Conservation (phyloP, 106 monocot species). For the Dioscorea dumetorum region DNA sequence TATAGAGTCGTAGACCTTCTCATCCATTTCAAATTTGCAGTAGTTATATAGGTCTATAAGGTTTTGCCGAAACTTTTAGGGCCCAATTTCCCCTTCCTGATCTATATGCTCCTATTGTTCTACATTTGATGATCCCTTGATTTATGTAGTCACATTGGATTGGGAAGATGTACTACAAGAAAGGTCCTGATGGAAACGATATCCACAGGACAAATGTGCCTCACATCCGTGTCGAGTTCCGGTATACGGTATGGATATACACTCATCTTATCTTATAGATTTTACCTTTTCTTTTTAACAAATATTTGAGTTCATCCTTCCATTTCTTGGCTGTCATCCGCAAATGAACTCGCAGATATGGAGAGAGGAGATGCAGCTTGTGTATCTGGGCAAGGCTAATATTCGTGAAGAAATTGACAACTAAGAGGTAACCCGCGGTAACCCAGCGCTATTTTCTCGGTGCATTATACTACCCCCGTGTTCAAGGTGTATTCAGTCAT, state of each 20-base stretch:
- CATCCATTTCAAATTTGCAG: background rate
- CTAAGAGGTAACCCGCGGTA: constrained; percentile 10
- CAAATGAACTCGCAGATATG: constrained; percentile 41
- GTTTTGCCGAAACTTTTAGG: too few species aligned
- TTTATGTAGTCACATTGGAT: constrained; percentile 84
- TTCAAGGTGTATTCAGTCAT: background rate
- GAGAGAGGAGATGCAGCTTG: constrained; percentile 79
- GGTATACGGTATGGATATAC: constrained; percentile 43
- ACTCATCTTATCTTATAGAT: background rate
- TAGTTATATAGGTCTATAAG: background rate
- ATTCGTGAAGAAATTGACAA: constrained; percentile 48
- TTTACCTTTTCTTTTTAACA: background rate
- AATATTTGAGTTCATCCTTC: background rate
- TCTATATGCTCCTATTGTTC: too few species aligned
- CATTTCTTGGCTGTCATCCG: background rate
- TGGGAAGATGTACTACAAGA: constrained; percentile 78
- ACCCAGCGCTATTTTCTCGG: background rate
- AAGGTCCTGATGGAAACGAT: constrained; percentile 86
- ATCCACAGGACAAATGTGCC: constrained; percentile 97
- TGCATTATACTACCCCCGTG: background rate
- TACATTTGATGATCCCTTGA: background rate
- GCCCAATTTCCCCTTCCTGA: too few species aligned
- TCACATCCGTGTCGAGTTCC: constrained; percentile 88
- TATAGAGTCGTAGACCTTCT: background rate
- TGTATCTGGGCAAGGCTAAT: constrained; percentile 53